A percentile compares a stretch with the other conserved stretches of the same genome.
These are phyloP conservation scores for Ceratobasidium papillatum DNA, from an alignment of 1,284 basidiomycete genomes.

Conservation along the genomic window DNA sequence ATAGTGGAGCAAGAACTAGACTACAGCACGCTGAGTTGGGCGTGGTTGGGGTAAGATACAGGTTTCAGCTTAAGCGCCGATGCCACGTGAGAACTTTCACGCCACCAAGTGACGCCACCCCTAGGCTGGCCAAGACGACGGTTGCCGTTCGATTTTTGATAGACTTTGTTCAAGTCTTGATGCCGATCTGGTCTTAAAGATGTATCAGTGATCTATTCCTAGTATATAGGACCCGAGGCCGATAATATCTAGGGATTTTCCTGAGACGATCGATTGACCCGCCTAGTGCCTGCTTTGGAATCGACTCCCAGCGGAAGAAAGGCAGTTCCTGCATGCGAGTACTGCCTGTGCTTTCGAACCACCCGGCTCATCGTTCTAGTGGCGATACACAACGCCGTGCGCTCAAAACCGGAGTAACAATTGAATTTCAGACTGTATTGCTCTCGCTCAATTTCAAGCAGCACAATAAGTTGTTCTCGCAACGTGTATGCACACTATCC, in stretches of 20 bases:
- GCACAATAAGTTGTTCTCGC: background rate
- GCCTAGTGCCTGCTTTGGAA: background rate
- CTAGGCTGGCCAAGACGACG: background rate
- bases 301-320: background rate
- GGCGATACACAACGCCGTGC: background rate
- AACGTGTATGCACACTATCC: background rate
- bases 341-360: background rate
- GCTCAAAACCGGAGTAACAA: background rate
- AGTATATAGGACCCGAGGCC: background rate
- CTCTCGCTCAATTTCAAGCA: background rate
- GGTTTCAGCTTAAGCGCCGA: background rate
- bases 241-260: background rate
- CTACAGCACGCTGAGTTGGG: background rate
- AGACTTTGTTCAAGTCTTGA: constrained; percentile 7
- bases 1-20: background rate
- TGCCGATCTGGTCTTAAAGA: background rate
- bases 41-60: constrained; percentile 10
- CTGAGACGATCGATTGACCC: background rate
- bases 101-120: background rate
- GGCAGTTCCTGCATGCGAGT: background rate
- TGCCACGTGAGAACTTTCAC: background rate
- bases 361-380: background rate
- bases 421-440: background rate
- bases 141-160: background rate
- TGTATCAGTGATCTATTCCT: too few relatives aligned